phyloP scores from a whole-genome alignment of 352 stramenopile genomes.

The Globisporangium radiosum region DNA sequence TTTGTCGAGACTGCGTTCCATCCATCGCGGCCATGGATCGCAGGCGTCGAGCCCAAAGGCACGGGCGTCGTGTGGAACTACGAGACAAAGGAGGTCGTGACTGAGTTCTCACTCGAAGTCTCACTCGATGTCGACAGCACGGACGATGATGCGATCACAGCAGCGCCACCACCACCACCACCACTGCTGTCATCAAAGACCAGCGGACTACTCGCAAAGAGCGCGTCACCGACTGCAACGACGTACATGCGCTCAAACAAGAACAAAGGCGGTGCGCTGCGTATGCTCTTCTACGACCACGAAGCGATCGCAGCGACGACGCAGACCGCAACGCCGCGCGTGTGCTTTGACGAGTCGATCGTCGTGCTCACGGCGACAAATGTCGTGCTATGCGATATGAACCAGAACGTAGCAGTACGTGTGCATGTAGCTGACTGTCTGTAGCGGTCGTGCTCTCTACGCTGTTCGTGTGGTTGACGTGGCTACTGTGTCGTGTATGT shows the following conservation, averaged over 20 bases:
- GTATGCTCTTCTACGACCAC: slow-evolving; percentile 75
- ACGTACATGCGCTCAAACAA: slow-evolving; percentile 48
- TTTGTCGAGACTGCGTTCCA: slow-evolving; percentile 64
- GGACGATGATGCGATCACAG: slow-evolving; percentile 10
- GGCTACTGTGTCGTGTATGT: no score
- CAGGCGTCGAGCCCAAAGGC: slow-evolving; percentile 58
- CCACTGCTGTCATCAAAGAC: slow-evolving; percentile 10
- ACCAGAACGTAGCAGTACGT: slow-evolving; percentile 47
- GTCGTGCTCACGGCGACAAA: slow-evolving; percentile 49
- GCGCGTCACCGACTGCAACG: slow-evolving; percentile 33
- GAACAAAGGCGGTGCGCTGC: slow-evolving; percentile 30
- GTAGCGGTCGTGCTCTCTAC: no score
- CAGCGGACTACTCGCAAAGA: slow-evolving; percentile 24
- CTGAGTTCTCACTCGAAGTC: slow-evolving; percentile 59
- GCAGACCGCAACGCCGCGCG: slow-evolving; percentile 27
- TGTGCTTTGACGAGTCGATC: slow-evolving; percentile 70
- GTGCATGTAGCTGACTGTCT: no score
- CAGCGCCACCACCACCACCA: not conserved
- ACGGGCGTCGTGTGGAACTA: slow-evolving; percentile 66
- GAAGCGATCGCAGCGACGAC: slow-evolving; percentile 49
- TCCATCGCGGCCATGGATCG: slow-evolving; percentile 56
- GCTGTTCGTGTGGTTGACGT: no score
- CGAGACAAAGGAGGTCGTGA: slow-evolving; percentile 52
- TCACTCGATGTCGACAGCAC: slow-evolving; percentile 31
- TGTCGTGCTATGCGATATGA: slow-evolving; percentile 69